Evolutionary conservation across 2,329 filamentous ascomycete species (phyloP).

Genomic region (Sporothrix protearum): DNA sequence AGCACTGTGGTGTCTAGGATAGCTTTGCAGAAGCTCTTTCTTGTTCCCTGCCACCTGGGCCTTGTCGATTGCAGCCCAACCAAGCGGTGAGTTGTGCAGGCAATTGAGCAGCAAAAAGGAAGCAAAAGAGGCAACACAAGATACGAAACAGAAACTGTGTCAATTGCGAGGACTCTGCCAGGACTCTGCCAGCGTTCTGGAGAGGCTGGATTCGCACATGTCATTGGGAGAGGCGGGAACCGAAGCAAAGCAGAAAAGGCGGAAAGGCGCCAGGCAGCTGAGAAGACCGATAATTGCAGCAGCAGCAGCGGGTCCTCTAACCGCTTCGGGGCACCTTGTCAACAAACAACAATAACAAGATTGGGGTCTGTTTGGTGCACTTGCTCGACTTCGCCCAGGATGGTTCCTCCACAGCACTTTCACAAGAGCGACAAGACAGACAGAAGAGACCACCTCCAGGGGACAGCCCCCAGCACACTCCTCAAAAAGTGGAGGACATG

Average conservation of each 20-base stretch:
- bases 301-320: slow-evolving; percentile 18
- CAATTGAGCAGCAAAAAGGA: neutral
- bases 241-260: neutral
- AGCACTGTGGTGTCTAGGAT: neutral
- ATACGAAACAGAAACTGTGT: neutral
- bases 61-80: slow-evolving; percentile 23
- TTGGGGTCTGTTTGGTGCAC: too few relatives aligned
- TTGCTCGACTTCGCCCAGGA: neutral
- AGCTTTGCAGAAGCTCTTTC: neutral
- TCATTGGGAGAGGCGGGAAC: neutral
- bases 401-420: neutral
- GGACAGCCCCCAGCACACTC: neutral
- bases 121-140: neutral
- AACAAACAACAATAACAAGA: slow-evolving; percentile 24
- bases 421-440: neutral
- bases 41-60: slow-evolving; percentile 4
- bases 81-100: slow-evolving; percentile 7
- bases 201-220: slow-evolving; percentile 12
- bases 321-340: slow-evolving; percentile 31
- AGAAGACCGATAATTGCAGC: slow-evolving; percentile 18
- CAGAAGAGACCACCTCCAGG: neutral
- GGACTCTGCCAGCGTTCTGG: neutral
- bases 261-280: slow-evolving; percentile 18
- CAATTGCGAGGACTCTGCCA: neutral
- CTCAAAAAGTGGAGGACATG: neutral